Base-by-base conservation (phyloP, 495 filamentous ascomycete genomes). In the Melanomma pulvis-pyrius region DNA sequence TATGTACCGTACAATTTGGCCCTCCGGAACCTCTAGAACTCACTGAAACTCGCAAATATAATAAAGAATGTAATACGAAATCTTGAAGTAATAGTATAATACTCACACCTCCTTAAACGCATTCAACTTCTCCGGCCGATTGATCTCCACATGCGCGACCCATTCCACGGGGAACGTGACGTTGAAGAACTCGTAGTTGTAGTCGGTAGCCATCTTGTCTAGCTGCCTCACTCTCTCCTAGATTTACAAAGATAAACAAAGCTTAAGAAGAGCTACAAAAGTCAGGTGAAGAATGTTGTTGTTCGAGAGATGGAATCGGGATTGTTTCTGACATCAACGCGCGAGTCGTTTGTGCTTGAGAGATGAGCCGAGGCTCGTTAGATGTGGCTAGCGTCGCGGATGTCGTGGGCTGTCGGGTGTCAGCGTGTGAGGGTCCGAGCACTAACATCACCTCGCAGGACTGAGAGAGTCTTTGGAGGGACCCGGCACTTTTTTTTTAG, bases 111-210 rank as follows among this genome's bases (percentile, higher is more conserved):
- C 88, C 65, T 86, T 80, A 77, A 97, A 98, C 59, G 94, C 87
- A 77, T 98, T 98, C 74, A 97, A 80, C 79, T 97, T 97, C 55
- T 86, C 77, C 1, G 93, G 86, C 8, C 94, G 86, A 81, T 96
- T 93, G 80, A 96, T 97, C 75, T 97, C 89, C 54, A 98, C 92
- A 75, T 96, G 91, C 11, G 90, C 91, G 41, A 97, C 91, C 79
- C 86, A 86, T 59, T 88, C 80, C 15, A 75, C 68, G 0, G 92
- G 91, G 59, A 88, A 88, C 22, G 83, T 83, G 66, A 97, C 80
- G 59, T 86, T 86, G 84, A 94, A 98, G 82, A 93, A 81, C 63
- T 89, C 70, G 67, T 75, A 76, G 13, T 65, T 68, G 67, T 75
- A 78, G 39, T 44, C 39, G 39, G 39, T 44, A 6, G 39, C 39